Percentiles rank a stretch among this genome's conserved stretches.
These are phyloP conservation scores for Colletotrichum sp. DNA, from an alignment of 2,329 filamentous ascomycete genomes.

Conservation along the genomic window DNA sequence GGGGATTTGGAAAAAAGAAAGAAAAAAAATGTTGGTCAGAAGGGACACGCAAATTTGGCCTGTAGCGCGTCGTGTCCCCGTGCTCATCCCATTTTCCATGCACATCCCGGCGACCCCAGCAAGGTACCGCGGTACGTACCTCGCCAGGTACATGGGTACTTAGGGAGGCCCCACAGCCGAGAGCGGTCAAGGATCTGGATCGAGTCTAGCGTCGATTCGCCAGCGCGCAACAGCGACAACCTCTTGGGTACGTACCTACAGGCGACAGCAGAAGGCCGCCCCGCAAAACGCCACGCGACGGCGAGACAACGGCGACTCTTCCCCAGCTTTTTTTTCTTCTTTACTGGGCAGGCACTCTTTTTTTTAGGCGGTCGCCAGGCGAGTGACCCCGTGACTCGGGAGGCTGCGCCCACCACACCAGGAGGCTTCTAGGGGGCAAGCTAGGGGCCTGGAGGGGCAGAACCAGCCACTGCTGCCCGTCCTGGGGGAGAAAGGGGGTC, in stretches of 20 bases:
- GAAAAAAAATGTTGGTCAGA: neutral
- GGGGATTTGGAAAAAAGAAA: neutral
- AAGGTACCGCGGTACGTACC: neutral
- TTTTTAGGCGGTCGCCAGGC: neutral
- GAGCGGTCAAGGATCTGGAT: constrained; percentile 17
- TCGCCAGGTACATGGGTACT: neutral
- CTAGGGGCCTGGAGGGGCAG: neutral
- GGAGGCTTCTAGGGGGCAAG: neutral
- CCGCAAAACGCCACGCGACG: constrained; percentile 26
- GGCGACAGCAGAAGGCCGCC: neutral
- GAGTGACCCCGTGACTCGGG: neutral
- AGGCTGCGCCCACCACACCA: neutral
- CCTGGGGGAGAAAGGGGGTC: neutral
- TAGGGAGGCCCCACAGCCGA: neutral
- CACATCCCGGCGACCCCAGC: neutral
- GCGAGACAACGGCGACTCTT: constrained; percentile 25
- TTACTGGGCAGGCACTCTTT: neutral
- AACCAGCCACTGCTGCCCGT: neutral
- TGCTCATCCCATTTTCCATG: neutral
- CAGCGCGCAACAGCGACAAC: neutral
- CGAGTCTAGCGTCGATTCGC: constrained; percentile 17
- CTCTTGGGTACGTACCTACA: neutral
- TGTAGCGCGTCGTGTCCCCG: neutral
- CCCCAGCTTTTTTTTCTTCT: constrained; percentile 1
- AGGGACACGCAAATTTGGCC: neutral